Evolutionary conservation across 2,329 filamentous ascomycete genomes (phyloP).

Genomic region (Colletotrichum orchidophilum): DNA sequence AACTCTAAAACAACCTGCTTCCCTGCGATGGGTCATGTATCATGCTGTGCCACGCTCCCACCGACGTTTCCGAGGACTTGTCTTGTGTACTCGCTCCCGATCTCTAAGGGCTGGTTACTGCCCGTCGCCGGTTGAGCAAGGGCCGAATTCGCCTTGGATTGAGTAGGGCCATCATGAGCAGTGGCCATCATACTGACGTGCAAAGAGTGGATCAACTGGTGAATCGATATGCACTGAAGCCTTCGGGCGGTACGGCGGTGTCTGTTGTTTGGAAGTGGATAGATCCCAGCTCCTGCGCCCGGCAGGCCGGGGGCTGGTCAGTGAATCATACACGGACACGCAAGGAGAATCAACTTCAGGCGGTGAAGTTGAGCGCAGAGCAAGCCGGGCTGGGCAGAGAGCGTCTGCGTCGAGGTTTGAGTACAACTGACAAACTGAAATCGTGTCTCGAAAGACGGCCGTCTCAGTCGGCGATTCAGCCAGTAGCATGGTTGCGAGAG

Average conservation of each 20-base stretch:
- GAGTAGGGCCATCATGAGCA: conserved; percentile 9
- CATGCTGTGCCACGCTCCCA: not conserved
- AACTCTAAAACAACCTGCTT: conserved; percentile 33
- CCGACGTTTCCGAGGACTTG: not conserved
- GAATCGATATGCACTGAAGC: conserved; percentile 22
- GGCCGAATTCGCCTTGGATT: not conserved
- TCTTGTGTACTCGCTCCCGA: not conserved
- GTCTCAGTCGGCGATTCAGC: conserved; percentile 1
- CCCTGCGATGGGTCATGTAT: not conserved
- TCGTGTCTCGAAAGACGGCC: not conserved
- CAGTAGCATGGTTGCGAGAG: not conserved
- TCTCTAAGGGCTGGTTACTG: not conserved
- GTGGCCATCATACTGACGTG: conserved; percentile 25
- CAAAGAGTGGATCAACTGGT: conserved; percentile 25
- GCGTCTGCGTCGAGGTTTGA: conserved; percentile 5
- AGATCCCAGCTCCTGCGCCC: conserved; percentile 27
- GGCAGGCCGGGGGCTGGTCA: conserved; percentile 3
- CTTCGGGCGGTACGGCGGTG: conserved; percentile 23
- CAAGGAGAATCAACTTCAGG: conserved; percentile 17
- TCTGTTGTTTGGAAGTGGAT: conserved; percentile 8
- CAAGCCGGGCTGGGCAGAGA: conserved; percentile 17
- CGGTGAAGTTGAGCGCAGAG: conserved; percentile 22
- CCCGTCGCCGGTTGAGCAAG: not conserved
- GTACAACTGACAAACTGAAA: conserved; percentile 1
- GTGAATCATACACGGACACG: conserved; percentile 31